These are phyloP conservation scores for Alnus glutinosa DNA, from an alignment of 306 rosid species.

Conservation along the genomic window DNA sequence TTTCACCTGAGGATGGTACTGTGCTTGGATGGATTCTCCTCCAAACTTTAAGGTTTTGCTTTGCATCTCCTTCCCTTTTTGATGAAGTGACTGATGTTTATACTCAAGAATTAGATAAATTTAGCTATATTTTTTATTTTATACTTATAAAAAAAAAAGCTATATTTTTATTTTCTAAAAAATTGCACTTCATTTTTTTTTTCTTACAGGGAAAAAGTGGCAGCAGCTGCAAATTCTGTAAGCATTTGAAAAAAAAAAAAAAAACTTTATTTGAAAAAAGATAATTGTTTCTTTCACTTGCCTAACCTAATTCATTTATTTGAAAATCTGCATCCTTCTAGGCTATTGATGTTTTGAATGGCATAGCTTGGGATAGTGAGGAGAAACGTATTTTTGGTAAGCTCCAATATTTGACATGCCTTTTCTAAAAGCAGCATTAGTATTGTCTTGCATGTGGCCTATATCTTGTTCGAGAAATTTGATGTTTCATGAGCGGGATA, in stretches of 20 bases:
- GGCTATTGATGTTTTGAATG: slow-evolving; percentile 76
- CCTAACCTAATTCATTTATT: slow-evolving; percentile 18
- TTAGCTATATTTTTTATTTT: slow-evolving; percentile 1
- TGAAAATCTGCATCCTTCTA: slow-evolving; percentile 24
- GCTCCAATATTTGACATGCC: slow-evolving; percentile 9
- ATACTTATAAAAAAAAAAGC: too few relatives aligned
- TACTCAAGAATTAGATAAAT: neutral
- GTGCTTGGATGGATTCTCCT: slow-evolving; percentile 89
- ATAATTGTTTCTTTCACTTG: neutral
- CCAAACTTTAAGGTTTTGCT: slow-evolving; percentile 62
- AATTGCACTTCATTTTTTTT: slow-evolving; percentile 18
- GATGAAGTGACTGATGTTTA: slow-evolving; percentile 5
- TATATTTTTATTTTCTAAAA: slow-evolving; percentile 5
- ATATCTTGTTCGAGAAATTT: neutral
- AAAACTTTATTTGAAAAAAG: neutral
- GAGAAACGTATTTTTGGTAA: slow-evolving; percentile 69
- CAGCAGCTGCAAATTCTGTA: slow-evolving; percentile 56
- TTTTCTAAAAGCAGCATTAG: neutral
- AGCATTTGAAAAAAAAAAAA: slow-evolving; percentile 32
- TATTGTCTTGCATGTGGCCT: neutral
- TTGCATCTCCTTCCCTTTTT: slow-evolving; percentile 7
- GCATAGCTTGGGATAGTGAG: slow-evolving; percentile 87
- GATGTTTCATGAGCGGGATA: neutral
- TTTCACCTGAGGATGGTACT: slow-evolving; percentile 64
- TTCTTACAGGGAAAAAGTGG: slow-evolving; percentile 46